Percentiles rank a stretch among this genome's conserved stretches.
Conservation (phyloP, 1,284 basidiomycete species). For the Cryptococcus jaspeensis region DNA sequence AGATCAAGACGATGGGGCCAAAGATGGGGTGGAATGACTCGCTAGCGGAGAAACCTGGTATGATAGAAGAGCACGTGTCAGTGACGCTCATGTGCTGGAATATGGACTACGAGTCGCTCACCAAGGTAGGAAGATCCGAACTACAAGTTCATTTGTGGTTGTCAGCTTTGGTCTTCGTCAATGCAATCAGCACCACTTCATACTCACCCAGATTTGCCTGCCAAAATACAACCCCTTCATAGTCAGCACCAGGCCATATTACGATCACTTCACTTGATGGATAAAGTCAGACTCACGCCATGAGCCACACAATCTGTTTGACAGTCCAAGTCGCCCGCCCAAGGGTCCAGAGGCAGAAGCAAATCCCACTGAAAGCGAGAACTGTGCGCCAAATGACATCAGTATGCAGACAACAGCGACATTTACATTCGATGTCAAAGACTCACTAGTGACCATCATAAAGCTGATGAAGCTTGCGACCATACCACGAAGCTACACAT, state of each 20-base stretch:
- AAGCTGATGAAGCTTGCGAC: conserved; percentile 75
- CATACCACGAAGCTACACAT: conserved; percentile 63
- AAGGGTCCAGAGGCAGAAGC: conserved; percentile 78
- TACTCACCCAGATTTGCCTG: conserved; percentile 52
- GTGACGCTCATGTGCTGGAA: not conserved
- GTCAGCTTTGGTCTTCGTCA: conserved; percentile 4
- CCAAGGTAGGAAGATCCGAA: conserved; percentile 43
- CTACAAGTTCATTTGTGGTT: conserved; percentile 7
- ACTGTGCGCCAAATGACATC: conserved; percentile 17
- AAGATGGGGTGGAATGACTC: conserved; percentile 69
- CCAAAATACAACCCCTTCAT: not conserved
- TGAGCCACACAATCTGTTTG: conserved; percentile 64
- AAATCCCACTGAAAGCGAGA: conserved; percentile 70
- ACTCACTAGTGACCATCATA: conserved; percentile 66
- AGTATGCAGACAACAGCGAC: not conserved
- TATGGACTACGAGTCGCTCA: conserved; percentile 2
- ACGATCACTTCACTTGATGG: not conserved
- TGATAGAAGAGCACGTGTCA: not conserved
- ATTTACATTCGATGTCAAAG: not conserved
- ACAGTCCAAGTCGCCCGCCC: conserved; percentile 67
- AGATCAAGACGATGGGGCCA: conserved; percentile 78
- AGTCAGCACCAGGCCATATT: not conserved
- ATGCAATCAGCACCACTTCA: not conserved
- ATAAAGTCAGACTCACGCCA: conserved; percentile 60
- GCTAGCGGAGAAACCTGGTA: conserved; percentile 55